Evolutionary conservation across 331 rosid species (phyloP), one percentile per base, ranked within the genome.

Genomic region (Pyrus hybrid): DNA sequence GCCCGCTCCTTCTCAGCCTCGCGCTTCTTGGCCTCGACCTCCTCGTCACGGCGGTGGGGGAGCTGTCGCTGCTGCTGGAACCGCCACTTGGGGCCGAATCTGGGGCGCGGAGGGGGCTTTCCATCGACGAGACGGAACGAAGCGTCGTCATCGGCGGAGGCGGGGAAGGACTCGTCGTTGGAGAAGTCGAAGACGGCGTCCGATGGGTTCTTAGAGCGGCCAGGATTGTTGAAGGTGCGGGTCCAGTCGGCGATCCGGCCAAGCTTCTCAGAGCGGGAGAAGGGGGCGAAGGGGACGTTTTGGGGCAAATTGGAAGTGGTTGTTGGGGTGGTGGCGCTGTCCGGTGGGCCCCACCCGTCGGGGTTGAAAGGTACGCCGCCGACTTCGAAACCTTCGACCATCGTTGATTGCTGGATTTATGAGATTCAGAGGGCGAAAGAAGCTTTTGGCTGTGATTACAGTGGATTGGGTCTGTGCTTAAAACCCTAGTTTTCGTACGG

Each of bases 241-340:
- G 97, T 93, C 92, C 96, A 91, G 49, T 93, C 98, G 29, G 98
- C 97, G 67, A 93, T 89, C 2, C 93, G 92, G 25, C 98, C 98
- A 0, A 93, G 77, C 82, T 87, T 93, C 51, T 93, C 98, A 51
- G 98, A 85, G 63, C 97, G 97, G 60, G 96, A 88, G 86, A 93
- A 93, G 3, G 98, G 93, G 8, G 98, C 98, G 47, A 89, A 93
- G 26, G 98, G 98, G 2, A 93, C 91, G 62, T 90, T 90, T 13
- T 73, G 85, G 2, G 95, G 97, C 54, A 91, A 95, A 69, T 86
- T 87, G 68, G 72, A 67, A 49, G 43, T 13, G 71, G 71, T 63
- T 63, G 76, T 32, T 45, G 80, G 53, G 25, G 76, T 18, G 32
- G 84, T 13, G 20, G 84, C 3, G 1, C 83, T 65, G 3, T 91